These are phyloP conservation scores for Lactifluus subvellereus DNA, from an alignment of 768 basidiomycete species.

Conservation along the genomic window DNA sequence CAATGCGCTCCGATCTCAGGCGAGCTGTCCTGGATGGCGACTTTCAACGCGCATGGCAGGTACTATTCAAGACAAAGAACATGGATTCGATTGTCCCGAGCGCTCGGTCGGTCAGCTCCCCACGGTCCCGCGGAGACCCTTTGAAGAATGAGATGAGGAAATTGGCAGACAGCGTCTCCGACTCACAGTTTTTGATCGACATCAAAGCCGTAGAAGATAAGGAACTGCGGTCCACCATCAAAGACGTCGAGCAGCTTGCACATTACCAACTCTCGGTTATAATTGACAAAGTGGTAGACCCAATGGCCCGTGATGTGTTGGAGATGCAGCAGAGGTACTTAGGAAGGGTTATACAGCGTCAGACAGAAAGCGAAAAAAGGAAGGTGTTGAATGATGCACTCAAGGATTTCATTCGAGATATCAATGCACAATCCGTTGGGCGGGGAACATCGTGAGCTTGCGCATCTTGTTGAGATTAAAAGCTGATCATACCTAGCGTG, in stretches of 20 bases:
- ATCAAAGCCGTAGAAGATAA: not conserved
- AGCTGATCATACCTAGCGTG: not conserved
- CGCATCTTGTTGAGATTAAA: not conserved
- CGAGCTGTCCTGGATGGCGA: not conserved
- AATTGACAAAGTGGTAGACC: not conserved
- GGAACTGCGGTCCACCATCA: not conserved
- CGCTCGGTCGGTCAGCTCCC: not conserved
- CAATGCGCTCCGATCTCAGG: not conserved
- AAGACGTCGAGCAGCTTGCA: not conserved
- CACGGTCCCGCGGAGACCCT: not conserved
- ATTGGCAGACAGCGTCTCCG: not conserved
- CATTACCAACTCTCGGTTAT: not conserved
- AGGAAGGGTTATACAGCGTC: not conserved
- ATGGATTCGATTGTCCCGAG: not conserved
- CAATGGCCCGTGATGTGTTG: not conserved
- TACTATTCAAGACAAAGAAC: not conserved
- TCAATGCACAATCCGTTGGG: not conserved
- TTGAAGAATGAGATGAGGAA: slow-evolving; percentile 6
- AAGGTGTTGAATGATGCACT: not conserved
- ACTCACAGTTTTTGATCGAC: slow-evolving; percentile 10
- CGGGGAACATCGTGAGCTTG: not conserved
- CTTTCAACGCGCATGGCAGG: not conserved
- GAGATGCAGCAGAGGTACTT: slow-evolving; percentile 9
- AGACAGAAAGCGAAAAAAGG: not conserved
- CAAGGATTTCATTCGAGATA: not conserved